Evolutionary conservation across 2,329 filamentous ascomycete species (phyloP).

Genomic region (Didymella pomorum): DNA sequence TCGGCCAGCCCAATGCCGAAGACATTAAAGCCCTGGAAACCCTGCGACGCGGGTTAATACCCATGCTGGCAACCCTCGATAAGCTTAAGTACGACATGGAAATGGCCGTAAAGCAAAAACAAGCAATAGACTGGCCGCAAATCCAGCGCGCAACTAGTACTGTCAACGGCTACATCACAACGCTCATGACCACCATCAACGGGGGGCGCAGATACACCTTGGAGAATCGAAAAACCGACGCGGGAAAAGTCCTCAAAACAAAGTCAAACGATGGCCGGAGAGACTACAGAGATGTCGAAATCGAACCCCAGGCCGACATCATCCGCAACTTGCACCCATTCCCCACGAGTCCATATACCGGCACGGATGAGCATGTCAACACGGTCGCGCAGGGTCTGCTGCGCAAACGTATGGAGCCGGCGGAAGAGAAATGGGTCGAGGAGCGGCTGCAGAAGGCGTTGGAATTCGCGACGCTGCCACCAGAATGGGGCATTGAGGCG

Average conservation of each 20-base stretch:
- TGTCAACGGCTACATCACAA: slow-evolving; percentile 29
- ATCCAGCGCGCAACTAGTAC: slow-evolving; percentile 29
- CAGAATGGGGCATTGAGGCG: slow-evolving; percentile 41
- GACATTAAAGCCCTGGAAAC: slow-evolving; percentile 34
- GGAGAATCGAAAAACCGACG: slow-evolving; percentile 25
- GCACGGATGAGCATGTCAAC: slow-evolving; percentile 27
- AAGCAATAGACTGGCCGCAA: slow-evolving; percentile 34
- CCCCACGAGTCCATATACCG: slow-evolving; percentile 36
- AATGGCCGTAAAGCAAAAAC: slow-evolving; percentile 25
- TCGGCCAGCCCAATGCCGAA: slow-evolving; percentile 34
- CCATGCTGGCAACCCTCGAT: slow-evolving; percentile 37
- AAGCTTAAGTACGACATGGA: slow-evolving; percentile 35
- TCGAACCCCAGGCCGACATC: slow-evolving; percentile 22
- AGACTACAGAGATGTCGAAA: slow-evolving; percentile 14
- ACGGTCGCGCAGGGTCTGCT: slow-evolving; percentile 36
- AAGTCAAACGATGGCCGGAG: slow-evolving; percentile 6
- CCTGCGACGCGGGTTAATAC: slow-evolving; percentile 35
- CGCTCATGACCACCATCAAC: slow-evolving; percentile 33
- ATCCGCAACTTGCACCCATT: slow-evolving; percentile 35
- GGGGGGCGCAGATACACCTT: slow-evolving; percentile 30
- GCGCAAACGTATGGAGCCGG: slow-evolving; percentile 37
- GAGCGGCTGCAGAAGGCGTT: slow-evolving; percentile 37
- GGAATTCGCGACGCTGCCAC: slow-evolving; percentile 42
- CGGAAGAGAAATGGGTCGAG: slow-evolving; percentile 43
- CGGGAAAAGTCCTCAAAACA: slow-evolving; percentile 21